Evolutionary conservation across 768 basidiomycete genomes (phyloP), one percentile per base, ranked within the genome.

Genomic region (Obba rivulosa): DNA sequence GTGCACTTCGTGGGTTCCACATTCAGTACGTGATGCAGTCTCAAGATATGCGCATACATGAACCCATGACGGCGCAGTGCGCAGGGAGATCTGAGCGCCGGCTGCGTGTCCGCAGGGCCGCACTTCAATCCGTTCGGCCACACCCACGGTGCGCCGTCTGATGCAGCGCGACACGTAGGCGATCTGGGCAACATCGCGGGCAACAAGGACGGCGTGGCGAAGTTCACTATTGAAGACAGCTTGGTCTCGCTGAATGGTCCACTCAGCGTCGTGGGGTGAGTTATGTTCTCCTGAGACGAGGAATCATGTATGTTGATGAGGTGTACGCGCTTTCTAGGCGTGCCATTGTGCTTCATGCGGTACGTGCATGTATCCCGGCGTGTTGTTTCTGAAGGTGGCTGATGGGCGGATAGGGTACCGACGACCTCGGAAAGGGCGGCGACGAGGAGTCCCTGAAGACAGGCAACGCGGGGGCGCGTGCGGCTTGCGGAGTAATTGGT

Each of bases 401-500:
- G 24, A 53, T 21, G 40, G 22, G 8, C 4, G 16, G 17, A 2
- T 53, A 82, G 82, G 86, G 87, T 3, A 77, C 77, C 16, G 90
- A 92, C 60, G 90, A 92, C 58, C 73, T 91, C 43, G 90, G 88
- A n/a, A 70, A 66, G 51, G 86, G 87, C 14, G 71, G 68, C 36
- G 74, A 84, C 57, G 69, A 77, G 23, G 87, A 88, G 54, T 85
- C 84, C 18, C 68, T 82, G 48, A 87, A 78, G 62, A 91, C 87
- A 3, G 89, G 89, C 8, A 87, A 91, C 59, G 83, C 89, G 14
- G 84, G 85, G 10, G 80, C 72, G 24, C 73, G 87, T 48, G 75
- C 79, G n/a, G 88, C 90, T 11, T 92, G 90, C 59, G 89, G 88
- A 56, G 79, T 91, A 43, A 86, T 91, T 55, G 87, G 85, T 79